Conservation (phyloP, 2,329 filamentous ascomycete species). For the Penicillium sp. region DNA sequence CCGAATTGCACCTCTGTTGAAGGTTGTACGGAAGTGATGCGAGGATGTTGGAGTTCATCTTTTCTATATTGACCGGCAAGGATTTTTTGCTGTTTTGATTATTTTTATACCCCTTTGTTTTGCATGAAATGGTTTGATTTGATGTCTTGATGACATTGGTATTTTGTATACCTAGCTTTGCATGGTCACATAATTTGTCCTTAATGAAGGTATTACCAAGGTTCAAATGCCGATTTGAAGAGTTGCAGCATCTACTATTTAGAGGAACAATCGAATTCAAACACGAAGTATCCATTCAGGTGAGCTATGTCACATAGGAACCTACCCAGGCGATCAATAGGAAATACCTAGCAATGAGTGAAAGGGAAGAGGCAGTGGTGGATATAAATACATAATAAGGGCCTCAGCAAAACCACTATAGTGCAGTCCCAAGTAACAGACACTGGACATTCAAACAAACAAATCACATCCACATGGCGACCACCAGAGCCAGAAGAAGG, state of each 20-base stretch:
- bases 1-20: constrained; percentile 47
- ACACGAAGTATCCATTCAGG: neutral
- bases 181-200: neutral
- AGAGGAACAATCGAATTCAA: neutral
- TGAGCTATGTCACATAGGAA: neutral
- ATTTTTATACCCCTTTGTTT: constrained; percentile 7
- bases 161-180: neutral
- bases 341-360: constrained; percentile 1
- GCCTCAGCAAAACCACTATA: neutral
- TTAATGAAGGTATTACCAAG: neutral
- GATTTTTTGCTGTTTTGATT: neutral
- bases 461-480: constrained; percentile 20
- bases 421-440: neutral
- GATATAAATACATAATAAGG: constrained; percentile 10
- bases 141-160: neutral
- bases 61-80: neutral
- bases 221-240: no score
- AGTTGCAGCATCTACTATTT: neutral
- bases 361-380: neutral
- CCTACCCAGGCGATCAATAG: neutral
- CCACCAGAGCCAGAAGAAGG: constrained; percentile 19
- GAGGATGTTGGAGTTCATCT: neutral
- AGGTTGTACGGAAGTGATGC: constrained; percentile 40
- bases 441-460: neutral
- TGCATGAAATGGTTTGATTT: neutral